phyloP scores from a whole-genome alignment of 75 land plant genomes.

The Isoetes taiwanensis region DNA sequence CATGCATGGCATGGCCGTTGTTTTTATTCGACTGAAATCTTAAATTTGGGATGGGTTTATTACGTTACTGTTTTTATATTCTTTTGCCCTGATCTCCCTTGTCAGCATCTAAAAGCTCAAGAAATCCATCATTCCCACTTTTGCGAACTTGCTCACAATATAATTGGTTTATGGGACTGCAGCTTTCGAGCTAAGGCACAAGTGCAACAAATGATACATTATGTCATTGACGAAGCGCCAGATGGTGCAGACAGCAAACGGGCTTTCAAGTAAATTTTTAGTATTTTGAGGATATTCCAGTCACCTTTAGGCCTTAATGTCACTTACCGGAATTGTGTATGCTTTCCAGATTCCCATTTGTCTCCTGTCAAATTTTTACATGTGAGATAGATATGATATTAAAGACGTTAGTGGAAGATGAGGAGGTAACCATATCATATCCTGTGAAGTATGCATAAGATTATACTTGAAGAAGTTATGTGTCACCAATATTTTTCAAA shows the following conservation, averaged over 20 bases:
- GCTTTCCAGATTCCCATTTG: conserved; percentile 94
- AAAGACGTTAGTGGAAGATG: conserved; percentile 88
- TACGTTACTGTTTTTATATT: no score
- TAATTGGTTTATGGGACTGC: no score
- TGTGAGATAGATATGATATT: conserved; percentile 92
- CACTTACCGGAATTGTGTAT: no score
- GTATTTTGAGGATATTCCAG: no score
- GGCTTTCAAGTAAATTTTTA: conserved; percentile 67
- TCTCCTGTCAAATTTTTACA: conserved; percentile 90
- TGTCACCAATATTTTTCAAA: background rate
- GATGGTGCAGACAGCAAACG: conserved; percentile 71
- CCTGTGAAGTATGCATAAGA: background rate
- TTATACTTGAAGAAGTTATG: background rate
- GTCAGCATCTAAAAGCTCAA: no score
- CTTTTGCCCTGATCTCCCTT: no score
- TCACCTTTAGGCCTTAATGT: no score
- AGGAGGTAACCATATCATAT: conserved; percentile 41
- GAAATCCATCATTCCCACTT: no score
- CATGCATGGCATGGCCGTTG: no score
- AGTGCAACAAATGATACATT: conserved; percentile 59
- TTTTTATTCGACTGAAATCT: no score
- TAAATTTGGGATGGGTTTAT: no score
- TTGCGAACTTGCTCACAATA: no score
- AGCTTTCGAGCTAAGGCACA: conserved; percentile 72
- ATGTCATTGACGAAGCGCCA: conserved; percentile 74